Conservation (phyloP, 2,329 filamentous ascomycete species). For the Stemphylium beticola region DNA sequence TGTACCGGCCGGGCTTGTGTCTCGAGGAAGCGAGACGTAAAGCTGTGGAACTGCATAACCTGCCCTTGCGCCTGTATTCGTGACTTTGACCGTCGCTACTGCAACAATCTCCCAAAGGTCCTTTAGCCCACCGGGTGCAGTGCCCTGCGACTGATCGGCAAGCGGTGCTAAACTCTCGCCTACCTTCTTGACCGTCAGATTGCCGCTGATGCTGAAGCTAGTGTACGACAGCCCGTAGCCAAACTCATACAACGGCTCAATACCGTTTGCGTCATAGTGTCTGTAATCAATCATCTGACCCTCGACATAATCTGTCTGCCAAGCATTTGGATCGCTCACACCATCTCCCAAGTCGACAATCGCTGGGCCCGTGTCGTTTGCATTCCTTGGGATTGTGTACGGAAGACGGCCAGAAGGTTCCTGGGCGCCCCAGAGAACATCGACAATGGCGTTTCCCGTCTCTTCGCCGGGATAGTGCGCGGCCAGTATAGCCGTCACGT, state of each 20-base stretch:
- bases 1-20: too few species aligned
- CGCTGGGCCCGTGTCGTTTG: slow-evolving; percentile 66
- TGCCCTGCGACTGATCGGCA: too few species aligned
- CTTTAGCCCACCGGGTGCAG: too few species aligned
- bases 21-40: too few species aligned
- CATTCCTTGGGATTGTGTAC: slow-evolving; percentile 78
- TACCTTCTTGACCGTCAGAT: too few species aligned
- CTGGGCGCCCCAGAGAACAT: slow-evolving; percentile 71
- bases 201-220: slow-evolving; percentile 30
- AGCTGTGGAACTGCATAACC: too few species aligned
- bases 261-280: slow-evolving; percentile 54
- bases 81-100: too few species aligned
- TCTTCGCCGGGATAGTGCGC: slow-evolving; percentile 52
- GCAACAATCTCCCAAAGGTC: too few species aligned
- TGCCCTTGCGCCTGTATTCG: too few species aligned
- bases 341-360: slow-evolving; percentile 48
- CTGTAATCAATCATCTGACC: slow-evolving; percentile 62
- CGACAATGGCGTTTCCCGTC: slow-evolving; percentile 47
- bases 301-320: slow-evolving; percentile 60
- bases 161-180: too few species aligned
- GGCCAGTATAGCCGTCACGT: slow-evolving; percentile 50
- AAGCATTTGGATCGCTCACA: slow-evolving; percentile 44
- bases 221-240: slow-evolving; percentile 50
- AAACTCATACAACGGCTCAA: slow-evolving; percentile 42
- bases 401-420: slow-evolving; percentile 82